These are phyloP conservation scores for Didymella exigua DNA, from an alignment of 2,329 filamentous ascomycete genomes.

Conservation along the genomic window DNA sequence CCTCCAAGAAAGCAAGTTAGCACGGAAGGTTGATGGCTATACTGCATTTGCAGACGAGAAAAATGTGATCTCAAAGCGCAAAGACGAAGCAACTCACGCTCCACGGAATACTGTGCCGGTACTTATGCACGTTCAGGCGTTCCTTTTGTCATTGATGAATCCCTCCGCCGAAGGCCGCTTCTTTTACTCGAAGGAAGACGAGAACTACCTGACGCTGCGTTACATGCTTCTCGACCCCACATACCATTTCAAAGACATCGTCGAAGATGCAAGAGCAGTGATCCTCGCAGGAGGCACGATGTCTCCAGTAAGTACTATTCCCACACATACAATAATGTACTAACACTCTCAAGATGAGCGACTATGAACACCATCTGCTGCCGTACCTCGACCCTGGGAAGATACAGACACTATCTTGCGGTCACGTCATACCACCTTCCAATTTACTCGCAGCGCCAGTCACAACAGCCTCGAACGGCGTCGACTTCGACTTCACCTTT, in stretches of 20 bases:
- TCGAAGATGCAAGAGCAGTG: slow-evolving; percentile 81
- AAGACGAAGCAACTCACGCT: neutral
- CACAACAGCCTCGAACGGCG: slow-evolving; percentile 53
- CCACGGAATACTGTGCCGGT: slow-evolving; percentile 55
- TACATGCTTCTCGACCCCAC: slow-evolving; percentile 92
- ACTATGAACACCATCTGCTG: slow-evolving; percentile 87
- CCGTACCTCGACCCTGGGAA: slow-evolving; percentile 68
- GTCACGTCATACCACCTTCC: slow-evolving; percentile 84
- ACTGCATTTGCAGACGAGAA: slow-evolving; percentile 65
- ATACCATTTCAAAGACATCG: slow-evolving; percentile 86
- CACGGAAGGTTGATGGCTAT: slow-evolving; percentile 94
- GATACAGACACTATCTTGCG: slow-evolving; percentile 85
- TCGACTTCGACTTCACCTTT: slow-evolving; percentile 85
- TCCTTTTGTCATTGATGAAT: slow-evolving; percentile 84
- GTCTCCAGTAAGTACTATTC: slow-evolving; percentile 71
- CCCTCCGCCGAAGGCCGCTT: slow-evolving; percentile 71
- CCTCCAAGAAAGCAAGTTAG: slow-evolving; percentile 88
- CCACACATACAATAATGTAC: neutral
- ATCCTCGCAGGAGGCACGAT: slow-evolving; percentile 95
- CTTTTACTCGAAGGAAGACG: slow-evolving; percentile 59
- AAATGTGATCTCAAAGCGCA: slow-evolving; percentile 16
- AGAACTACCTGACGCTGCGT: slow-evolving; percentile 67
- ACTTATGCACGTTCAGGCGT: slow-evolving; percentile 67
- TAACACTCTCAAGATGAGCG: slow-evolving; percentile 65
- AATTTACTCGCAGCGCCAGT: slow-evolving; percentile 83